A percentile compares a stretch with the other conserved stretches of the same genome.
These are phyloP conservation scores for Neurospora sp. DNA, from an alignment of 495 filamentous ascomycete genomes.

Conservation along the genomic window DNA sequence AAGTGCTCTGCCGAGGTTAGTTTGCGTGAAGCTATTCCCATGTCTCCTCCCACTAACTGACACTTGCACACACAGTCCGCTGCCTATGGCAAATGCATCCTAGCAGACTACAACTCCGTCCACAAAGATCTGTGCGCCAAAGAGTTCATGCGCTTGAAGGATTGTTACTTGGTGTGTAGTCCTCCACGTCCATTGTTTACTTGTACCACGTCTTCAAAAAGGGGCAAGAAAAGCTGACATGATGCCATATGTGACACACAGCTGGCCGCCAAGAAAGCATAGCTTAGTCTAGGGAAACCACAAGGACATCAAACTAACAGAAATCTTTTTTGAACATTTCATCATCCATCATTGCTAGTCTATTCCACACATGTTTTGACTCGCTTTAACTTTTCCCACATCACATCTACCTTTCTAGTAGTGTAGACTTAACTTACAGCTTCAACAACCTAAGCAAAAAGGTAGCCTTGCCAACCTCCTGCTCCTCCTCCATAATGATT, in stretches of 20 bases:
- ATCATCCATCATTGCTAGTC: background rate
- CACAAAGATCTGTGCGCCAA: slow-evolving; percentile 83
- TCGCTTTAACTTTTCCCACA: background rate
- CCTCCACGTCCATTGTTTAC: background rate
- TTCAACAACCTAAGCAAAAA: slow-evolving; percentile 76
- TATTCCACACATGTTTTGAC: background rate
- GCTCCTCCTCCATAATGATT: slow-evolving; percentile 74
- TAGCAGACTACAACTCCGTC: slow-evolving; percentile 81
- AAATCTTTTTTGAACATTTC: background rate
- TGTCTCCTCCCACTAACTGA: background rate
- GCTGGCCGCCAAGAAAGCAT: background rate
- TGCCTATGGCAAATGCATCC: slow-evolving; percentile 84
- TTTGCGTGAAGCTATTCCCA: background rate
- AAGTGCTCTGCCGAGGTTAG: slow-evolving; percentile 76
- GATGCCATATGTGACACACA: background rate
- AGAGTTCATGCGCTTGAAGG: slow-evolving; percentile 78
- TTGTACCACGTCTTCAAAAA: background rate
- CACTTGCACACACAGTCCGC: slow-evolving; percentile 46
- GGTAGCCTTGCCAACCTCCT: slow-evolving; percentile 78
- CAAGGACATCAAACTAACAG: background rate
- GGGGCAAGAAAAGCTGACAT: background rate
- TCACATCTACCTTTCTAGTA: background rate
- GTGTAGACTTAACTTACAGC: slow-evolving; percentile 33
- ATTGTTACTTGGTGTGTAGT: slow-evolving; percentile 71
- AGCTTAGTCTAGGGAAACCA: background rate